These are phyloP conservation scores for Neurospora hispaniola DNA, from an alignment of 495 filamentous ascomycete genomes.

Conservation along the genomic window DNA sequence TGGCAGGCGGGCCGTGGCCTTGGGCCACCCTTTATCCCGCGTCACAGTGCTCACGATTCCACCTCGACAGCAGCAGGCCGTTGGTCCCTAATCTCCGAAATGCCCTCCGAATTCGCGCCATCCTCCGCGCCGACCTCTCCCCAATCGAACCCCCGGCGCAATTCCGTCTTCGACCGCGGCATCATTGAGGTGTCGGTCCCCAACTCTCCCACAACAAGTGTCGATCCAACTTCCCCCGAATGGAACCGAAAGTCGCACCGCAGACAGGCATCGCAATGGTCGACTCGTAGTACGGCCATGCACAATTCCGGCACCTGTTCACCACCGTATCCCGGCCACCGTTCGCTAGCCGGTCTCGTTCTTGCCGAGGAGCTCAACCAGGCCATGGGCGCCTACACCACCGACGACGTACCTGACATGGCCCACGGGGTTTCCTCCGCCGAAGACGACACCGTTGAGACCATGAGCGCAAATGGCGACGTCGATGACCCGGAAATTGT, in stretches of 20 bases:
- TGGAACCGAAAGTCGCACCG: conserved; percentile 36
- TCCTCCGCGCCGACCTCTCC: conserved; percentile 81
- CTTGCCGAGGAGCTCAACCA: neutral
- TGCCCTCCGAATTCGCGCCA: conserved; percentile 47
- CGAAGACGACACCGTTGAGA: conserved; percentile 12
- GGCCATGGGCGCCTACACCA: conserved; percentile 6
- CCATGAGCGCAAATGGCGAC: neutral
- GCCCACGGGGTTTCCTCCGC: conserved; percentile 4
- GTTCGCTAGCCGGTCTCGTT: conserved; percentile 2
- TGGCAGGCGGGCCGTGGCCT: conserved; percentile 10
- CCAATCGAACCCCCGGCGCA: conserved; percentile 52
- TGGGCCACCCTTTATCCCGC: conserved; percentile 2
- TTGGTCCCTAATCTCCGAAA: conserved; percentile 56
- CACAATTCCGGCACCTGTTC: conserved; percentile 5
- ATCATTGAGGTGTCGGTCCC: conserved; percentile 53
- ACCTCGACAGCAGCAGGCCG: conserved; percentile 40
- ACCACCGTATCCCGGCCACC: neutral
- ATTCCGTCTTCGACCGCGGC: conserved; percentile 66
- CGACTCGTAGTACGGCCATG: conserved; percentile 32
- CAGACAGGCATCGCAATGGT: conserved; percentile 45
- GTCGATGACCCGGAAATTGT: conserved; percentile 1
- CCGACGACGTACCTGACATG: conserved; percentile 13
- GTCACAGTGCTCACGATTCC: conserved; percentile 26
- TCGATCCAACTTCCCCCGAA: conserved; percentile 47
- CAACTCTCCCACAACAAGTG: conserved; percentile 62